Conservation (phyloP, 2,329 filamentous ascomycete genomes). For the Venturia asperata region DNA sequence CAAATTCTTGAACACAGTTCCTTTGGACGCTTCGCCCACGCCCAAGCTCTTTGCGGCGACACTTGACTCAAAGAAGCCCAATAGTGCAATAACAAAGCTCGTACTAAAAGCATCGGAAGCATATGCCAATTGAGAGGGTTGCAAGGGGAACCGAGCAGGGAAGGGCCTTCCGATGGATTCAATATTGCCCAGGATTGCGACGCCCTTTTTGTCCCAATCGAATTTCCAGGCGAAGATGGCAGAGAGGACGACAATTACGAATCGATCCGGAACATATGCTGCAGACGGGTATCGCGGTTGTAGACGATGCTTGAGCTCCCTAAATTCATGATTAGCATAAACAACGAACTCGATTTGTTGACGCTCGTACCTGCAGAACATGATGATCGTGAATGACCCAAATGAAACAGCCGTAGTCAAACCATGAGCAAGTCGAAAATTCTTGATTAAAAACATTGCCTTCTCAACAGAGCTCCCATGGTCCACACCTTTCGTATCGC, state of each 20-base stretch:
- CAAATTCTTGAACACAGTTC: constrained; percentile 67
- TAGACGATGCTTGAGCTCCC: constrained; percentile 72
- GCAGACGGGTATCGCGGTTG: constrained; percentile 73
- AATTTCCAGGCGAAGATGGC: constrained; percentile 71
- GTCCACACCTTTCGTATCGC: constrained; percentile 53
- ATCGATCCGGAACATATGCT: constrained; percentile 86
- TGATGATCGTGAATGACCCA: constrained; percentile 77
- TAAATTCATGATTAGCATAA: constrained; percentile 29
- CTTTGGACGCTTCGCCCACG: constrained; percentile 43
- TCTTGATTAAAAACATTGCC: constrained; percentile 66
- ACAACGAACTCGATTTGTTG: not conserved
- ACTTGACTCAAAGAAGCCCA: constrained; percentile 98
- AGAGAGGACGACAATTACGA: constrained; percentile 78
- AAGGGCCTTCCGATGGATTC: constrained; percentile 66
- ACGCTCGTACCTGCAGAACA: constrained; percentile 66
- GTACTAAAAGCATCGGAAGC: constrained; percentile 83
- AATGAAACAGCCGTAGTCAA: constrained; percentile 72
- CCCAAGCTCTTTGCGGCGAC: constrained; percentile 90
- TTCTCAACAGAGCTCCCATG: constrained; percentile 87
- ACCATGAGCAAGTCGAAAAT: constrained; percentile 59
- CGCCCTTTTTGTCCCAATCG: constrained; percentile 69
- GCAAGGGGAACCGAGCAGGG: constrained; percentile 79
- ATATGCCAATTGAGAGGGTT: constrained; percentile 66
- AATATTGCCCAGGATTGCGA: constrained; percentile 77
- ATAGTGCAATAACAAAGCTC: constrained; percentile 82